Percentiles rank a stretch among this genome's conserved stretches.
Evolutionary conservation across 2,329 filamentous ascomycete species (phyloP).

Genomic region (Emmonsia crescens): DNA sequence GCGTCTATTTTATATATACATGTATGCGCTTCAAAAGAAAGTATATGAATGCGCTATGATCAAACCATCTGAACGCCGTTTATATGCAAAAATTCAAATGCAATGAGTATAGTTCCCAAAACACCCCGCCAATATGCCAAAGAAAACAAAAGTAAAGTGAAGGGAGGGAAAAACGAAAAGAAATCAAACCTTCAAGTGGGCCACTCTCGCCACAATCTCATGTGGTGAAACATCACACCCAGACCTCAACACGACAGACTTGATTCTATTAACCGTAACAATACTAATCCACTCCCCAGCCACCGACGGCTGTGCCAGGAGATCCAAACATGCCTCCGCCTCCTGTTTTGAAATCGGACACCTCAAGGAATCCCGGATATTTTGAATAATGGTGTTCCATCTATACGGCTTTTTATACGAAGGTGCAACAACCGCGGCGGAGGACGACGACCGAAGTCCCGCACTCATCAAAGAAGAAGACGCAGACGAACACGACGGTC

Average conservation of each 20-base stretch:
- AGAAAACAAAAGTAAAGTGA: background rate
- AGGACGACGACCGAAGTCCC: conserved; percentile 15
- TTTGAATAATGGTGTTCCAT: conserved; percentile 52
- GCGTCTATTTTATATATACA: background rate
- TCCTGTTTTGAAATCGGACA: conserved; percentile 41
- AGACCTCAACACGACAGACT: conserved; percentile 38
- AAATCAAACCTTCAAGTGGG: conserved; percentile 5
- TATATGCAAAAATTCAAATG: background rate
- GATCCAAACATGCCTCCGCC: conserved; percentile 36
- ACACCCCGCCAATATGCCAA: background rate
- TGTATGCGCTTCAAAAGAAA: background rate
- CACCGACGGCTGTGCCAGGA: conserved; percentile 38
- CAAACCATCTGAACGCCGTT: background rate
- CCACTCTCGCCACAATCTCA: conserved; percentile 26
- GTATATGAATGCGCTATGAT: background rate
- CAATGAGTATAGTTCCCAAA: background rate
- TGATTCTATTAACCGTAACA: conserved; percentile 35
- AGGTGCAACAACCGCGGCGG: conserved; percentile 27
- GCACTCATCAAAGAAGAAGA: conserved; percentile 21
- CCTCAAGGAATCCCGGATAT: conserved; percentile 55
- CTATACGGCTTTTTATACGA: conserved; percentile 52
- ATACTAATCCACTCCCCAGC: conserved; percentile 41
- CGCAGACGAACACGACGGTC: conserved; percentile 24
- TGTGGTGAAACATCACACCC: conserved; percentile 26
- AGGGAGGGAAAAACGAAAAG: background rate